Evolutionary conservation across 148 eudicot species (phyloP).

Genomic region (Chenopodium formosanum): DNA sequence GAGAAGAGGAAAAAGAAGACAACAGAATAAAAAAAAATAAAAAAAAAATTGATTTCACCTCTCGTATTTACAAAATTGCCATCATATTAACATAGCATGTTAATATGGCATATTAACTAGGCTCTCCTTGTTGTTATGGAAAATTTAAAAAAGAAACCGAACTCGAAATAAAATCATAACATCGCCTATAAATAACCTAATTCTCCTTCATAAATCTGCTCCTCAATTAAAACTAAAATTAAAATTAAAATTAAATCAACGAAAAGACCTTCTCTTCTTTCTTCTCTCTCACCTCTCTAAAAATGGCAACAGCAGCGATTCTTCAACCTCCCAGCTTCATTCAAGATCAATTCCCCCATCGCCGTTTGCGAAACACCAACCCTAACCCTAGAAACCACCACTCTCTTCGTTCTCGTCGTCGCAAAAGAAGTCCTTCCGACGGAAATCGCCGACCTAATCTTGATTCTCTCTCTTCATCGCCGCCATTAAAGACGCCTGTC

Average conservation of each 20-base stretch:
- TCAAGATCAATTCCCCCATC: slow-evolving; percentile 12
- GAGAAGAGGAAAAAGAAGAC: no score
- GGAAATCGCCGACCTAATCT: neutral
- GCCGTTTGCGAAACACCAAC: slow-evolving; percentile 6
- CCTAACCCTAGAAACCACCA: slow-evolving; percentile 7
- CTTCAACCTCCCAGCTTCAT: slow-evolving; percentile 37
- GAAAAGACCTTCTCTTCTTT: neutral
- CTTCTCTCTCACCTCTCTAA: neutral
- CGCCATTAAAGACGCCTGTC: slow-evolving; percentile 22
- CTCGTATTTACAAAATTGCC: no score
- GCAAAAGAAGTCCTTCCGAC: slow-evolving; percentile 37
- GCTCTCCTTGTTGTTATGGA: neutral
- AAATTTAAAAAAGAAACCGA: neutral
- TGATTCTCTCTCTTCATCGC: slow-evolving; percentile 10
- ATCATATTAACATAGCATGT: no score
- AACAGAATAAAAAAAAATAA: no score
- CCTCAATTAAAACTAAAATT: no score
- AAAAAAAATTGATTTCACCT: no score
- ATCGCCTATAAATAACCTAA: neutral
- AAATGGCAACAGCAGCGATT: slow-evolving; percentile 37
- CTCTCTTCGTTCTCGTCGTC: slow-evolving; percentile 26
- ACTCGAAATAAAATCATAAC: no score
- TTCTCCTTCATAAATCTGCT: no score
- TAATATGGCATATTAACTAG: no score
- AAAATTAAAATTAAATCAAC: no score